phyloP scores from a whole-genome alignment of 306 rosid genomes.

The Cucumis melo region DNA sequence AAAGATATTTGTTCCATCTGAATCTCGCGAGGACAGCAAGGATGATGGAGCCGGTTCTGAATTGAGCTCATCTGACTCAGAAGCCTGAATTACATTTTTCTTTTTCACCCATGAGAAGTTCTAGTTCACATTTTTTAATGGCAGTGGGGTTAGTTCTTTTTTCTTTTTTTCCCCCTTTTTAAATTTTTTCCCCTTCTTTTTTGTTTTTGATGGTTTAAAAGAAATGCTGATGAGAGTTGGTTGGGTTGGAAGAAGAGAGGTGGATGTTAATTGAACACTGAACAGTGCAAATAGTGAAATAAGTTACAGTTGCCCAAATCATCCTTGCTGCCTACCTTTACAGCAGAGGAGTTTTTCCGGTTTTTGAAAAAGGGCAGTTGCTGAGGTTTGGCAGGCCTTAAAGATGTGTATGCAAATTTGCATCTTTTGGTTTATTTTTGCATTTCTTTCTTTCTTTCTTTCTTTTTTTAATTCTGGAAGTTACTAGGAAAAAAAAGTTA shows the following conservation, averaged over 20 bases:
- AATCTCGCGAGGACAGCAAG: slow-evolving; percentile 47
- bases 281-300: slow-evolving; percentile 83
- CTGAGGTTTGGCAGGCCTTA: slow-evolving; percentile 35
- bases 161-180: background rate
- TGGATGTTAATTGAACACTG: slow-evolving; percentile 25
- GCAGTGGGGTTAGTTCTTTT: slow-evolving; percentile 55
- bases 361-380: slow-evolving; percentile 38
- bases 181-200: slow-evolving; percentile 14
- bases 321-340: slow-evolving; percentile 37
- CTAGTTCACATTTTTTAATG: slow-evolving; percentile 43
- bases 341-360: slow-evolving; percentile 16
- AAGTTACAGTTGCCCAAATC: slow-evolving; percentile 74
- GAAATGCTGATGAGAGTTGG: slow-evolving; percentile 50
- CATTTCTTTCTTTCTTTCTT: background rate
- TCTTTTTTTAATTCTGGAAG: slow-evolving; percentile 43
- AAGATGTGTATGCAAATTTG: slow-evolving; percentile 45
- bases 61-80: slow-evolving; percentile 66
- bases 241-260: slow-evolving; percentile 20
- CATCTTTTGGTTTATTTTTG: slow-evolving; percentile 68
- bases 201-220: slow-evolving; percentile 27
- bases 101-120: slow-evolving; percentile 27
- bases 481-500: slow-evolving; percentile 1
- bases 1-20: slow-evolving; percentile 48
- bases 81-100: slow-evolving; percentile 40
- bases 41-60: slow-evolving; percentile 44